Conservation (phyloP, 1,139 yeast species). For the Geotrichum cucujoidarum region DNA sequence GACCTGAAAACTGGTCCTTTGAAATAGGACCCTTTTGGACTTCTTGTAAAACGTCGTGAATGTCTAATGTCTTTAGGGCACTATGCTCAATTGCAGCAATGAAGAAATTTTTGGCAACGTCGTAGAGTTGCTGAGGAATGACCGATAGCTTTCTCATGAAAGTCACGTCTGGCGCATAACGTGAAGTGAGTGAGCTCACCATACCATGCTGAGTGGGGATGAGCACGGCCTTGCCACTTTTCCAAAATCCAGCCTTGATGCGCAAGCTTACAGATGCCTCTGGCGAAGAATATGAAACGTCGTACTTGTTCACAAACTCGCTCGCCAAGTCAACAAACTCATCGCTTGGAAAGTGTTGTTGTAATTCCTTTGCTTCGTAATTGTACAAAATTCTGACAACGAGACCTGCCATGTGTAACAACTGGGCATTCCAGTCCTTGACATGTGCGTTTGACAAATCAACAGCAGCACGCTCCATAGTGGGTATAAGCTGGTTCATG, state of each 20-base stretch:
- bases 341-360: slow-evolving; percentile 9
- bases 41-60: slow-evolving; percentile 31
- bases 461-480: slow-evolving; percentile 43
- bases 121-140: slow-evolving; percentile 28
- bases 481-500: slow-evolving; percentile 40
- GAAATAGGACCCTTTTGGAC: too few relatives aligned
- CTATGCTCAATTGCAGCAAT: slow-evolving; percentile 29
- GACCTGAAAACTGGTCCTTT: too few relatives aligned
- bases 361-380: slow-evolving; percentile 29
- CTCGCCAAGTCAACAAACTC: slow-evolving; percentile 25
- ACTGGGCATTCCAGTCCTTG: slow-evolving; percentile 41
- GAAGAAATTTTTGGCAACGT: slow-evolving; percentile 29
- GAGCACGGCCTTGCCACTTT: slow-evolving; percentile 28
- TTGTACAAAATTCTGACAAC: slow-evolving; percentile 39
- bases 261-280: slow-evolving; percentile 36
- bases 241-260: slow-evolving; percentile 38
- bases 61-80: slow-evolving; percentile 26
- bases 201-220: slow-evolving; percentile 37
- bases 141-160: slow-evolving; percentile 34
- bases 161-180: slow-evolving; percentile 31
- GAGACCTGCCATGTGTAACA: slow-evolving; percentile 39
- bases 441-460: slow-evolving; percentile 42
- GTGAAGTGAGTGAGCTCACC: slow-evolving; percentile 30
- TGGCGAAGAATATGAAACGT: slow-evolving; percentile 37
- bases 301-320: slow-evolving; percentile 32